Percentiles rank a stretch among this genome's conserved stretches.
Conservation (phyloP, 352 stramenopile species). For the Elongisporangium senticosum region DNA sequence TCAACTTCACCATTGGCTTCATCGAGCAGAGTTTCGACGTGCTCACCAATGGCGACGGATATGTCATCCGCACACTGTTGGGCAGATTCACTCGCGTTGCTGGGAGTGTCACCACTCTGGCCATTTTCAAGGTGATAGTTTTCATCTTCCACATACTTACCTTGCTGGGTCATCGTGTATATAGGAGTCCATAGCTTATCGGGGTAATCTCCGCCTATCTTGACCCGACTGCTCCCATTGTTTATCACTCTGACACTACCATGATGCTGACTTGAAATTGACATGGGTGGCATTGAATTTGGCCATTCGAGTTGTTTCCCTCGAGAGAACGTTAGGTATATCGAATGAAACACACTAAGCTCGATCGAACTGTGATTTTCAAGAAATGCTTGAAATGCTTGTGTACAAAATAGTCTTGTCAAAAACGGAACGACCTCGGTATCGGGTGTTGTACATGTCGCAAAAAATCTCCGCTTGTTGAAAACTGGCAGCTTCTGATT, state of each 20-base stretch:
- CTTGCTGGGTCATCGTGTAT: constrained; percentile 11
- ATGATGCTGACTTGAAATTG: constrained; percentile 5
- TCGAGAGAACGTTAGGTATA: constrained; percentile 59
- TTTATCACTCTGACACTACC: not conserved
- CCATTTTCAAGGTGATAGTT: not conserved
- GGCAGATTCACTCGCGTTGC: not conserved
- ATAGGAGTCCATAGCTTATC: constrained; percentile 13
- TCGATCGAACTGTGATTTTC: constrained; percentile 67
- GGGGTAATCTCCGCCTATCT: not conserved
- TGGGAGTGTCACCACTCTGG: not conserved
- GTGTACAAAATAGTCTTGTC: constrained; percentile 61
- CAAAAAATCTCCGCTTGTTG: constrained; percentile 80
- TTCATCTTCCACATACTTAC: not conserved
- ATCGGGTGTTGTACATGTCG: constrained; percentile 37
- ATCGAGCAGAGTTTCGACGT: constrained; percentile 31
- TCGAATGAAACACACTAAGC: constrained; percentile 73
- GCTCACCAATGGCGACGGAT: constrained; percentile 13
- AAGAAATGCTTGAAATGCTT: constrained; percentile 77
- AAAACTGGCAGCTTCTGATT: constrained; percentile 85
- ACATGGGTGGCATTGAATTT: constrained; percentile 23
- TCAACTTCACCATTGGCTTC: constrained; percentile 4
- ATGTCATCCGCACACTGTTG: not conserved
- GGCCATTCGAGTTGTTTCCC: constrained; percentile 52
- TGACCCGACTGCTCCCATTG: not conserved
- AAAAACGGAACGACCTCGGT: constrained; percentile 64